Evolutionary conservation across 345 rosid species (phyloP).

Genomic region (Moricandia moricandioides): DNA sequence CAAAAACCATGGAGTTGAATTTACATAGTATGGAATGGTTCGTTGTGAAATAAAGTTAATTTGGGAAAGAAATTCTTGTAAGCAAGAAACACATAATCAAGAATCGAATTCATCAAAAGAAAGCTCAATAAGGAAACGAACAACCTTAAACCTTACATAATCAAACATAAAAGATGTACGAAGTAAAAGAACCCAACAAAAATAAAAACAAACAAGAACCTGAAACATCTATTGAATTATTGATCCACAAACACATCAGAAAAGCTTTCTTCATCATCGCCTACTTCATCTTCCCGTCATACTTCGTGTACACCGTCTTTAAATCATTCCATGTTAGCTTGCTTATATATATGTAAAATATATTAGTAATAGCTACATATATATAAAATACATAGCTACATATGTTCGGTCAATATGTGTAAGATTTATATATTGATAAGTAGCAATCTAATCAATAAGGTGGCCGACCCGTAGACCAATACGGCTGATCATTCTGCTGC

Average conservation of each 20-base stretch:
- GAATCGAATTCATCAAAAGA: slow-evolving; percentile 15
- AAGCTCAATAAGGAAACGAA: slow-evolving; percentile 10
- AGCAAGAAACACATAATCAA: neutral
- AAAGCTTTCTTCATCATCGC: slow-evolving; percentile 22
- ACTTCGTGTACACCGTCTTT: neutral
- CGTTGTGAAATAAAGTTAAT: neutral
- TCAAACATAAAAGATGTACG: slow-evolving; percentile 20
- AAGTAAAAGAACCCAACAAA: neutral
- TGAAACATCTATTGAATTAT: slow-evolving; percentile 26
- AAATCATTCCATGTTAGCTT: slow-evolving; percentile 28
- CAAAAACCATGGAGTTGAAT: neutral
- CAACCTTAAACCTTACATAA: slow-evolving; percentile 26
- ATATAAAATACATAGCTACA: slow-evolving; percentile 28
- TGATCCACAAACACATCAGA: slow-evolving; percentile 23
- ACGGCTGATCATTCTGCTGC: slow-evolving; percentile 59
- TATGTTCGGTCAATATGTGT: neutral
- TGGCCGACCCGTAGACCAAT: slow-evolving; percentile 85
- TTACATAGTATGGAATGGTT: neutral
- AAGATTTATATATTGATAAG: neutral
- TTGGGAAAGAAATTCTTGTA: slow-evolving; percentile 1
- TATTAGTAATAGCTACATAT: slow-evolving; percentile 34
- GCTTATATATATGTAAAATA: slow-evolving; percentile 36
- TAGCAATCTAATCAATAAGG: slow-evolving; percentile 46
- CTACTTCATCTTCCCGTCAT: slow-evolving; percentile 12
- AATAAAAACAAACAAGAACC: slow-evolving; percentile 9